These are phyloP conservation scores for Saccharata proteae DNA, from an alignment of 2,329 filamentous ascomycete genomes.

Conservation along the genomic window DNA sequence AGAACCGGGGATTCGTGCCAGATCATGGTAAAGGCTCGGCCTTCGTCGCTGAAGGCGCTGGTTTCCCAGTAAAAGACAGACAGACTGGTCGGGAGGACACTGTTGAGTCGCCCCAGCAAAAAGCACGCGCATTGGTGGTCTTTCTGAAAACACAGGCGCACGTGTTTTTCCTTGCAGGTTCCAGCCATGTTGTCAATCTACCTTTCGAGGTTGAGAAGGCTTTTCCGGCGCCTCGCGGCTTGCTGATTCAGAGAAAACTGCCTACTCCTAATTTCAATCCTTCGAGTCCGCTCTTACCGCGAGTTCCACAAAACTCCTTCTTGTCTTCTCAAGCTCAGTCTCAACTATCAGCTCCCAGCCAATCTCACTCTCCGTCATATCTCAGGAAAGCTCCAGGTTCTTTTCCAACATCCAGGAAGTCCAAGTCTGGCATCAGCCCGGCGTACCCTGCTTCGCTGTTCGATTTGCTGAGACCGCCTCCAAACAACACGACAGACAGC, in stretches of 20 bases:
- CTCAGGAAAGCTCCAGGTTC: slow-evolving; percentile 13
- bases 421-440: slow-evolving; percentile 14
- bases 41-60: slow-evolving; percentile 7
- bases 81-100: slow-evolving; percentile 13
- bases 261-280: slow-evolving; percentile 32
- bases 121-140: slow-evolving; percentile 59
- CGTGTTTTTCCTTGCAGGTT: slow-evolving; percentile 79
- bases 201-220: slow-evolving; percentile 89
- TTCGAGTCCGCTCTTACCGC: slow-evolving; percentile 30
- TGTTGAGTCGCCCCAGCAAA: background rate
- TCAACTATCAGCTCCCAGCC: slow-evolving; percentile 25
- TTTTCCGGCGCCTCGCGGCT: slow-evolving; percentile 67
- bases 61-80: slow-evolving; percentile 9
- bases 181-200: slow-evolving; percentile 80
- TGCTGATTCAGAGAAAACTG: slow-evolving; percentile 75
- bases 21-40: slow-evolving; percentile 14
- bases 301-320: slow-evolving; percentile 72
- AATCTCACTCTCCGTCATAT: slow-evolving; percentile 9
- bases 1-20: slow-evolving; percentile 1
- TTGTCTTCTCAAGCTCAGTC: slow-evolving; percentile 53
- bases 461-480: slow-evolving; percentile 17
- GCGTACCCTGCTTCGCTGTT: slow-evolving; percentile 18
- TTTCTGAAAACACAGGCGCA: slow-evolving; percentile 88
- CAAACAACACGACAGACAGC: slow-evolving; percentile 28
- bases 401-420: slow-evolving; percentile 14